Conservation (phyloP, 2,329 filamentous ascomycete genomes). For the Eurotiales sp. region DNA sequence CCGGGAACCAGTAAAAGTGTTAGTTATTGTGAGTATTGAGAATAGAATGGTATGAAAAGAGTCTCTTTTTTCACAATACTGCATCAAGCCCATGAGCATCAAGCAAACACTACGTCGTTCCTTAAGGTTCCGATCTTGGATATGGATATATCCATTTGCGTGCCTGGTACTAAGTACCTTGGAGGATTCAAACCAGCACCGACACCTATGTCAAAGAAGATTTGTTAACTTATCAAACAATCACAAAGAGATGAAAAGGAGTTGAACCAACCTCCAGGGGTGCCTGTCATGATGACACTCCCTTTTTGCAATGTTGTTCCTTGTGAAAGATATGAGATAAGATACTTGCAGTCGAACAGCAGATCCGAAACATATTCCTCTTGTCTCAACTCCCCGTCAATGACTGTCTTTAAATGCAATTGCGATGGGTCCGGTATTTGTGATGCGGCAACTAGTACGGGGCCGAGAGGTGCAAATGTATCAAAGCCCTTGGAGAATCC, state of each 20-base stretch:
- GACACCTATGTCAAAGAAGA: conserved; percentile 20
- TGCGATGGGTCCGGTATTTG: conserved; percentile 1
- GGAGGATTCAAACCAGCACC: conserved; percentile 43
- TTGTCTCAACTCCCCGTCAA: conserved; percentile 16
- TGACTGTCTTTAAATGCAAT: conserved; percentile 11
- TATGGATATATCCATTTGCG: conserved; percentile 35
- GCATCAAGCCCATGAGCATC: neutral
- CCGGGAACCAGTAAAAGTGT: too few species aligned
- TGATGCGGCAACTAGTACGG: conserved; percentile 23
- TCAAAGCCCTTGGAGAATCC: conserved; percentile 65
- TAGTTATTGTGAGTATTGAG: too few species aligned
- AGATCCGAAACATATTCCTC: conserved; percentile 37
- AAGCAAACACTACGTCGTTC: conserved; percentile 28
- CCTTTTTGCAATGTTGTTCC: conserved; percentile 28
- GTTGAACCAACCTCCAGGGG: conserved; percentile 15
- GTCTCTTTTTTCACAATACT: too few species aligned
- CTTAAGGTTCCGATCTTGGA: conserved; percentile 37
- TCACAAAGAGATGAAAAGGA: neutral
- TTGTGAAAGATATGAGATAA: conserved; percentile 22
- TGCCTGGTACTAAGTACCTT: conserved; percentile 34
- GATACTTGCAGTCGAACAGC: conserved; percentile 44
- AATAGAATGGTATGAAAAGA: too few species aligned
- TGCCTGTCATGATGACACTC: conserved; percentile 30
- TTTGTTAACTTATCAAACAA: neutral
- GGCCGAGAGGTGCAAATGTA: conserved; percentile 64